Evolutionary conservation across 2,329 filamentous ascomycete species (phyloP).

Genomic region (Aureobasidium sp.): DNA sequence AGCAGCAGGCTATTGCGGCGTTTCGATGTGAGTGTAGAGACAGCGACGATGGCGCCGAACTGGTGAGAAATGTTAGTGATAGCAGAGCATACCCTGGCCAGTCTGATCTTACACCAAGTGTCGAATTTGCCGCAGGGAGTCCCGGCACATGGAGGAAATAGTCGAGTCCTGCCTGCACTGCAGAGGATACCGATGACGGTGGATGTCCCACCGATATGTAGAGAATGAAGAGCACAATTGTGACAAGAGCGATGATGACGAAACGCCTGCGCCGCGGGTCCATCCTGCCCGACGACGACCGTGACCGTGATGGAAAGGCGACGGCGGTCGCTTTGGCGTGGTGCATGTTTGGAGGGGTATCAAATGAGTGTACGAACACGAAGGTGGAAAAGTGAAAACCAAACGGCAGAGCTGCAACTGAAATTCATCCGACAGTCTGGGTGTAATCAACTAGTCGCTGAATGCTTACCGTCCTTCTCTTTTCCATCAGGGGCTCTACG

Average conservation of each 20-base stretch:
- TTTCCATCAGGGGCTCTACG: not conserved
- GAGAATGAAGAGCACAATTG: not conserved
- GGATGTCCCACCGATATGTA: constrained; percentile 1
- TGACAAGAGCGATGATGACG: not conserved
- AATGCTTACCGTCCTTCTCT: not conserved
- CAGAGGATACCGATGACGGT: not conserved
- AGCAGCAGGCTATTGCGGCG: constrained; percentile 30
- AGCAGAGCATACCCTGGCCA: not conserved
- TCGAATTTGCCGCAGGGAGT: constrained; percentile 17
- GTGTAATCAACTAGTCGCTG: not conserved
- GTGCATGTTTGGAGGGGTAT: not conserved
- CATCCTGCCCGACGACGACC: not conserved
- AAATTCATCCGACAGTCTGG: not conserved
- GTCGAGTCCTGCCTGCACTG: constrained; percentile 1
- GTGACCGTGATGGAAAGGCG: not conserved
- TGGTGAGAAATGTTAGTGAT: constrained; percentile 11
- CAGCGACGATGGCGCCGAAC: constrained; percentile 34
- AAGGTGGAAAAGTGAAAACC: constrained; percentile 8
- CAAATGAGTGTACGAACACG: constrained; percentile 1
- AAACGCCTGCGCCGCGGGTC: not conserved
- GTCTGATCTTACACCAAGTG: constrained; percentile 16
- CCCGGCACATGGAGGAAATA: constrained; percentile 8
- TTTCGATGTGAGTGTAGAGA: constrained; percentile 30
- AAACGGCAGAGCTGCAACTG: not conserved
- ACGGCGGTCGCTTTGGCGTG: constrained; percentile 3